These are phyloP conservation scores for Biancaea sappan DNA, from an alignment of 306 rosid species.

Conservation along the genomic window DNA sequence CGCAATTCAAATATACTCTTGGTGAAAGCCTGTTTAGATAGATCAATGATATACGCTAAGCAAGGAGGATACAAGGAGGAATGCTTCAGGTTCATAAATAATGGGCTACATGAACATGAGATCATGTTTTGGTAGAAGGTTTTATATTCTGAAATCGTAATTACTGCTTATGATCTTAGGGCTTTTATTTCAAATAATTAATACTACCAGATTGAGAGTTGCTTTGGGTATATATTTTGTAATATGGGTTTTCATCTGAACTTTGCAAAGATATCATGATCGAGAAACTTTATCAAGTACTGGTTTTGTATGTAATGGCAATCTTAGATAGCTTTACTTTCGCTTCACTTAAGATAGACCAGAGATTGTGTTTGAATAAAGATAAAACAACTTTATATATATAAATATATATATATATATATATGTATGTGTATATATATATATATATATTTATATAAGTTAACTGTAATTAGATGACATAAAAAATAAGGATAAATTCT, in stretches of 20 bases:
- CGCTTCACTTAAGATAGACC: too few species aligned
- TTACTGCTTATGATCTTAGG: background rate
- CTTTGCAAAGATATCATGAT: too few species aligned
- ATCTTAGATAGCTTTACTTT: too few species aligned
- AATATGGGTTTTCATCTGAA: background rate
- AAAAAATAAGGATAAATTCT: too few species aligned
- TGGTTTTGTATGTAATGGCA: background rate
- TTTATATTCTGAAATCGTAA: background rate
- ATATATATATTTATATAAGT: too few species aligned
- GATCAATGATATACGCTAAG: background rate
- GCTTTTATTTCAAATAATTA: background rate
- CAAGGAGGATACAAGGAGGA: background rate
- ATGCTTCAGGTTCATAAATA: constrained; percentile 1
- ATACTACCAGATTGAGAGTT: background rate
- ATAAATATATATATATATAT: too few species aligned
- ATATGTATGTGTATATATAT: too few species aligned
- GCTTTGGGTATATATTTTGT: background rate
- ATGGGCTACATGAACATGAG: background rate
- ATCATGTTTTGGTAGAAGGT: background rate
- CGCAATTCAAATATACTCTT: background rate
- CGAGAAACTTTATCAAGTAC: too few species aligned
- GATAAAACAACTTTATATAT: too few species aligned
- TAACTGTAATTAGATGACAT: too few species aligned
- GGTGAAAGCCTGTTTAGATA: background rate
- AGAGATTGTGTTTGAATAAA: too few species aligned